Percentiles rank a stretch among this genome's conserved stretches.
Conservation (phyloP, 257 asterid genomes). For the Fraxinus anomala region DNA sequence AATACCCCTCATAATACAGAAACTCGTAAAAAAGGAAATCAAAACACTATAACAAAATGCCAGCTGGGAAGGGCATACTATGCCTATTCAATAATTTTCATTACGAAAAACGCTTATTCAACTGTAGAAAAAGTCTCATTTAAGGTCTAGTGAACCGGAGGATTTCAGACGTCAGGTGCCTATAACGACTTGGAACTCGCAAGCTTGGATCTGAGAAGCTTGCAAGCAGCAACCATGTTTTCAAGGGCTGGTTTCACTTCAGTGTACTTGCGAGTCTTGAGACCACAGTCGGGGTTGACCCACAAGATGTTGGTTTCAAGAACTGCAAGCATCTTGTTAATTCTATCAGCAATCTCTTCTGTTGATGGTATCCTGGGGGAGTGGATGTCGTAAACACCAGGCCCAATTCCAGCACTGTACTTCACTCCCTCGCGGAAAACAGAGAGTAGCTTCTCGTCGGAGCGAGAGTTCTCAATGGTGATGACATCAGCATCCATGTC, state of each 20-base stretch:
- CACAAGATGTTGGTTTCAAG: conserved; percentile 65
- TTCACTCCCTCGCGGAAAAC: conserved; percentile 63
- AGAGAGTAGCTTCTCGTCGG: conserved; percentile 54
- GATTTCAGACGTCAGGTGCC: neutral
- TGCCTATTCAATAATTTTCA: neutral
- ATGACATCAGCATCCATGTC: conserved; percentile 63
- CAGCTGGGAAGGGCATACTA: conserved; percentile 15
- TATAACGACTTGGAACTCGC: conserved; percentile 39
- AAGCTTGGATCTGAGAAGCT: conserved; percentile 55
- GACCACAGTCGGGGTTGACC: conserved; percentile 73
- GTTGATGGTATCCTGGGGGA: conserved; percentile 69
- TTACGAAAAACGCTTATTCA: conserved; percentile 19
- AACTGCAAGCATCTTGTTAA: conserved; percentile 69
- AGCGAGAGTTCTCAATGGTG: conserved; percentile 59
- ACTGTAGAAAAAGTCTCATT: conserved; percentile 6
- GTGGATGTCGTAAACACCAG: conserved; percentile 70
- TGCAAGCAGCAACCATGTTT: conserved; percentile 66
- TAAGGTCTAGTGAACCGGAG: conserved; percentile 8
- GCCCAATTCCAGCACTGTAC: conserved; percentile 71
- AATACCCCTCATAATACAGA: neutral
- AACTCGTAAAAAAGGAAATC: neutral
- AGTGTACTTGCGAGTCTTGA: conserved; percentile 61
- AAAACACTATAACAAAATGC: conserved; percentile 15
- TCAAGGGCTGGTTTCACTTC: conserved; percentile 65
- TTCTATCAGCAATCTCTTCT: conserved; percentile 57